A percentile compares a stretch with the other conserved stretches of the same genome.
Evolutionary conservation across 177 flowering plant genomes (phyloP).

Genomic region (Tripterygium wilfordii): DNA sequence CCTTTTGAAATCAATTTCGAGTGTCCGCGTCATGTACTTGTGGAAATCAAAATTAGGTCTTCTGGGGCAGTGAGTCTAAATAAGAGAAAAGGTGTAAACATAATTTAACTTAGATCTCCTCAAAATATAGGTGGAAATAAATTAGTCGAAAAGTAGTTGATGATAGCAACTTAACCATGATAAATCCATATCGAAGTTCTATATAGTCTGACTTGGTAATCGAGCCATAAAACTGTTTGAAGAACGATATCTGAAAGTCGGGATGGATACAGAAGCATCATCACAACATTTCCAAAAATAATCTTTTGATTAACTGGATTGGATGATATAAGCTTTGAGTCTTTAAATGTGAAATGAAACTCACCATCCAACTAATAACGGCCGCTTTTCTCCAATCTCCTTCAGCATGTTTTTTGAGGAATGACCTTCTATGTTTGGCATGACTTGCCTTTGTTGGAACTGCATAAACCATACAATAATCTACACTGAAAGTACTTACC

Average conservation of each 20-base stretch:
- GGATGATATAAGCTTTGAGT: neutral
- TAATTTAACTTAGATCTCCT: too few species aligned
- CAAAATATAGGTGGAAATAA: neutral
- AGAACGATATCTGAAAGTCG: constrained; percentile 29
- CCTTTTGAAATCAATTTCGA: constrained; percentile 28
- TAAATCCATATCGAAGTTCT: constrained; percentile 38
- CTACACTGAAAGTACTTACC: too few species aligned
- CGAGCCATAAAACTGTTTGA: constrained; percentile 40
- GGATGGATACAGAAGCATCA: neutral
- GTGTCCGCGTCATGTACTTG: constrained; percentile 33
- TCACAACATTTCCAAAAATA: too few species aligned
- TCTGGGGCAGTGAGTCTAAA: constrained; percentile 26
- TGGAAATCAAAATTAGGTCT: constrained; percentile 28
- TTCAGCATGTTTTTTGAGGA: constrained; percentile 13
- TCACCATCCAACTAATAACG: constrained; percentile 37
- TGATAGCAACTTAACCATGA: constrained; percentile 18
- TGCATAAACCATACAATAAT: constrained; percentile 1
- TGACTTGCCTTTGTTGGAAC: constrained; percentile 5
- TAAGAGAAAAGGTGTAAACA: neutral
- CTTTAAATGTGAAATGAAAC: constrained; percentile 2
- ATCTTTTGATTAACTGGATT: neutral
- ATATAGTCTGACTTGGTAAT: constrained; percentile 39
- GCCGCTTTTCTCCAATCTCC: constrained; percentile 34
- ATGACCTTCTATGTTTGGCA: constrained; percentile 11
- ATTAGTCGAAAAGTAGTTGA: neutral